Conservation (phyloP, 192 early-diverging fungal species). For the Entomortierella beljakovae region DNA sequence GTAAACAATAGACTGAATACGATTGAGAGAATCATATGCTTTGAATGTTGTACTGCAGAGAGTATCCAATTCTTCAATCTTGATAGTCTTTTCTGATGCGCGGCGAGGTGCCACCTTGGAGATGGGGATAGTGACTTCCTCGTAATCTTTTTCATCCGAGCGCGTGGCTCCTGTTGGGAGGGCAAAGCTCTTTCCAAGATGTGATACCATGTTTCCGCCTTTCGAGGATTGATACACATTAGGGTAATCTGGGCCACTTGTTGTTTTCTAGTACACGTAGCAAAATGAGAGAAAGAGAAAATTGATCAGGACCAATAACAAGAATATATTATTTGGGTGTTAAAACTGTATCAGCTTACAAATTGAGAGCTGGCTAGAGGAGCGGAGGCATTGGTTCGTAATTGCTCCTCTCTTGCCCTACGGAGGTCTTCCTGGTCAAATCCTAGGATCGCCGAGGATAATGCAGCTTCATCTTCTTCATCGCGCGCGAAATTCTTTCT, state of each 20-base stretch:
- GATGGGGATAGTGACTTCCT: conserved; percentile 92
- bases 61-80: conserved; percentile 78
- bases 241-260: conserved; percentile 68
- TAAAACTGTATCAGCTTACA: neutral
- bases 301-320: neutral
- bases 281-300: neutral
- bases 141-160: conserved; percentile 83
- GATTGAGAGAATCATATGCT: conserved; percentile 89
- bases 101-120: conserved; percentile 74
- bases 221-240: conserved; percentile 84
- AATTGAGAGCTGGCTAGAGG: conserved; percentile 41
- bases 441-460: conserved; percentile 72
- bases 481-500: conserved; percentile 63
- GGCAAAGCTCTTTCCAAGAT: conserved; percentile 83
- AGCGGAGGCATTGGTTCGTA: conserved; percentile 56
- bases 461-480: conserved; percentile 62
- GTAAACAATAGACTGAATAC: conserved; percentile 96
- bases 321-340: neutral
- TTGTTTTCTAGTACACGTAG: conserved; percentile 10
- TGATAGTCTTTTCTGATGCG: conserved; percentile 71
- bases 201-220: conserved; percentile 76
- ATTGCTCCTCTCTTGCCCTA: conserved; percentile 71
- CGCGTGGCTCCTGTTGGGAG: conserved; percentile 82
- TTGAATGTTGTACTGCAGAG: conserved; percentile 84
- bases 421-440: conserved; percentile 73